Evolutionary conservation across 2,329 filamentous ascomycete species (phyloP).

Genomic region (Fusarium sacchari): DNA sequence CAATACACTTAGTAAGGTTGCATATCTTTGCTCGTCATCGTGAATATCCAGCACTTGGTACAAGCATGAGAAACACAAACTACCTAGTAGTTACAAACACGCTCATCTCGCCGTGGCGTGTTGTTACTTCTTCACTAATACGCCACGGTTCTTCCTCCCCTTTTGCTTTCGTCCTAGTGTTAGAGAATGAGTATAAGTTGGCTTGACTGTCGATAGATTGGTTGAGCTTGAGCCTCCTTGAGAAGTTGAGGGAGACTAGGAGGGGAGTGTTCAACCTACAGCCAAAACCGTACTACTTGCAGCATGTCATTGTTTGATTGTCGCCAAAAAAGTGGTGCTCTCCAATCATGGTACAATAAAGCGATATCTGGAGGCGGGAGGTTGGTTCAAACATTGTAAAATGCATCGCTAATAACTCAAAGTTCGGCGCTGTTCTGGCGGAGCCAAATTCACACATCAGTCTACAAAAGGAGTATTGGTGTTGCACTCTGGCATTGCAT

Average conservation of each 20-base stretch:
- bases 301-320: not conserved
- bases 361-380: slow-evolving; percentile 14
- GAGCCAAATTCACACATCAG: slow-evolving; percentile 35
- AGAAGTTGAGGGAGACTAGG: not conserved
- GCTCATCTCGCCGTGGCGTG: not conserved
- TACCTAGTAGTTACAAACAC: too few relatives aligned
- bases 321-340: slow-evolving; percentile 19
- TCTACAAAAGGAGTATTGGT: slow-evolving; percentile 18
- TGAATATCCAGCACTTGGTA: not conserved
- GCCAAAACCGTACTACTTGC: not conserved
- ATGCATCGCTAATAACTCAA: slow-evolving; percentile 35
- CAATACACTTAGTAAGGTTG: slow-evolving; percentile 17
- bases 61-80: not conserved
- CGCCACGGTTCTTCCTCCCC: slow-evolving; percentile 13
- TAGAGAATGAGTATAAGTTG: not conserved
- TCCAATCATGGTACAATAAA: slow-evolving; percentile 1
- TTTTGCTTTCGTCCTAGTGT: slow-evolving; percentile 16
- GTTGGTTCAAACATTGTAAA: slow-evolving; percentile 20
- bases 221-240: slow-evolving; percentile 11
- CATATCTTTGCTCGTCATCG: not conserved
- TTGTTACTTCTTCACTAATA: not conserved
- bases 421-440: slow-evolving; percentile 37
- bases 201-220: slow-evolving; percentile 1
- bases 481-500: slow-evolving; percentile 23
- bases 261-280: slow-evolving; percentile 4